Percentiles rank a stretch among this genome's conserved stretches.
phyloP scores from a whole-genome alignment of 352 stramenopile genomes.

The Phytophthora pluvialis region DNA sequence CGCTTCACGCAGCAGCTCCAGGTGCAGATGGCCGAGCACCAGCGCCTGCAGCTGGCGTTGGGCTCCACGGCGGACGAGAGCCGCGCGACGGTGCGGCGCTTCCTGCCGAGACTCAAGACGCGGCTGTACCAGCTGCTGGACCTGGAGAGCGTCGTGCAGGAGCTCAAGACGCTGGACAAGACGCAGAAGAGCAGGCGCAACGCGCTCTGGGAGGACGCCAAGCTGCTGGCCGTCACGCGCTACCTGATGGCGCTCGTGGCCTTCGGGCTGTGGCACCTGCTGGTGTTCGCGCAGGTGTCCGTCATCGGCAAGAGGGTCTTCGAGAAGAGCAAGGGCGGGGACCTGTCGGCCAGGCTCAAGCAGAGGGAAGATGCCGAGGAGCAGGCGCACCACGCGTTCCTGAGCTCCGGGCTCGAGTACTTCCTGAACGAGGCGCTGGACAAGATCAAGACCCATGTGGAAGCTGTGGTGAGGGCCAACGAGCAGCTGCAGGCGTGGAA shows the following conservation, averaged over 20 bases:
- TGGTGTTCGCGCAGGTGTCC: slow-evolving; percentile 80
- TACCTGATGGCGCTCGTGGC: slow-evolving; percentile 78
- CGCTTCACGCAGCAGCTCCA: slow-evolving; percentile 75
- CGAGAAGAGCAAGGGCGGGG: slow-evolving; percentile 51
- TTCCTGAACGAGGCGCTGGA: slow-evolving; percentile 73
- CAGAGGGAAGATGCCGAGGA: slow-evolving; percentile 41
- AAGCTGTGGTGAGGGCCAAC: slow-evolving; percentile 56
- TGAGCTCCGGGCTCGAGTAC: slow-evolving; percentile 81
- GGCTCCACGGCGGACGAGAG: slow-evolving; percentile 79
- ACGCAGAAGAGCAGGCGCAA: slow-evolving; percentile 64
- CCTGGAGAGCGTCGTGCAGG: slow-evolving; percentile 71
- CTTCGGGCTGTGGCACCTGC: slow-evolving; percentile 81
- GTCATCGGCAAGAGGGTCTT: slow-evolving; percentile 84
- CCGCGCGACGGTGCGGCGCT: slow-evolving; percentile 74
- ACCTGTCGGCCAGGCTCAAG: slow-evolving; percentile 18
- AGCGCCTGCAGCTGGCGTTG: slow-evolving; percentile 75
- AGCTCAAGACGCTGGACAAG: slow-evolving; percentile 80
- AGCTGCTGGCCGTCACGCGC: slow-evolving; percentile 71
- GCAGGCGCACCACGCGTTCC: slow-evolving; percentile 69
- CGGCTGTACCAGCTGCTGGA: slow-evolving; percentile 68
- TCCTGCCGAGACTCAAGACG: slow-evolving; percentile 70
- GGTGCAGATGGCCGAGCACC: slow-evolving; percentile 75
- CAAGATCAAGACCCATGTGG: slow-evolving; percentile 69
- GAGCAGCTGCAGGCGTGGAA: slow-evolving; percentile 71
- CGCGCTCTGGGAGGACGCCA: slow-evolving; percentile 76